Conservation (phyloP, 2,329 filamentous ascomycete genomes). For the Conoideocrella luteorostrata region DNA sequence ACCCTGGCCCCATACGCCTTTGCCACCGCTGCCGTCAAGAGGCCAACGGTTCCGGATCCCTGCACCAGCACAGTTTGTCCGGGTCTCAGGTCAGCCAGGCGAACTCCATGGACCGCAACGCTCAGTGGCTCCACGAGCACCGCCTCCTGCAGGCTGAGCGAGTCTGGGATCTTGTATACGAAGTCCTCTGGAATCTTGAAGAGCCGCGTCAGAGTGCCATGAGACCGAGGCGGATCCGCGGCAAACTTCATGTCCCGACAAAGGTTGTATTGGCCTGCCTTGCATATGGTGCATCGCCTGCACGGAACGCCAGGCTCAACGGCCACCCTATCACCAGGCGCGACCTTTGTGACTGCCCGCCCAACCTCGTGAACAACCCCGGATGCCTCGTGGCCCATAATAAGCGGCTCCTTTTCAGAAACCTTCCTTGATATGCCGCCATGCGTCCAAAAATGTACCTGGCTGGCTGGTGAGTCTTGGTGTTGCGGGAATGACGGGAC, state of each 20-base stretch:
- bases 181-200: conserved; percentile 72
- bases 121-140: conserved; percentile 45
- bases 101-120: conserved; percentile 43
- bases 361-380: conserved; percentile 65
- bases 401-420: conserved; percentile 28
- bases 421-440: conserved; percentile 8
- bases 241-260: conserved; percentile 76
- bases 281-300: conserved; percentile 64
- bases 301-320: conserved; percentile 78
- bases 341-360: conserved; percentile 49
- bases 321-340: conserved; percentile 67
- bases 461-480: too few relatives aligned
- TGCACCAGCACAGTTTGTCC: conserved; percentile 19
- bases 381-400: conserved; percentile 46
- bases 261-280: conserved; percentile 71
- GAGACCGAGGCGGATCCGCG: conserved; percentile 64
- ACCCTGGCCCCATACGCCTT: conserved; percentile 16
- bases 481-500: too few relatives aligned
- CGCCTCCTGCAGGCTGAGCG: conserved; percentile 44
- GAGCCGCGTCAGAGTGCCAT: conserved; percentile 74
- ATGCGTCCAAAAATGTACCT: conserved; percentile 12
- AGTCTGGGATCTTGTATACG: conserved; percentile 70
- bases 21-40: conserved; percentile 8
- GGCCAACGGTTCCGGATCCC: conserved; percentile 6
- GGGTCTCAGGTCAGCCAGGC: conserved; percentile 14